Evolutionary conservation across 2,329 filamentous ascomycete species (phyloP).

Genomic region (Verticillium dahliae): DNA sequence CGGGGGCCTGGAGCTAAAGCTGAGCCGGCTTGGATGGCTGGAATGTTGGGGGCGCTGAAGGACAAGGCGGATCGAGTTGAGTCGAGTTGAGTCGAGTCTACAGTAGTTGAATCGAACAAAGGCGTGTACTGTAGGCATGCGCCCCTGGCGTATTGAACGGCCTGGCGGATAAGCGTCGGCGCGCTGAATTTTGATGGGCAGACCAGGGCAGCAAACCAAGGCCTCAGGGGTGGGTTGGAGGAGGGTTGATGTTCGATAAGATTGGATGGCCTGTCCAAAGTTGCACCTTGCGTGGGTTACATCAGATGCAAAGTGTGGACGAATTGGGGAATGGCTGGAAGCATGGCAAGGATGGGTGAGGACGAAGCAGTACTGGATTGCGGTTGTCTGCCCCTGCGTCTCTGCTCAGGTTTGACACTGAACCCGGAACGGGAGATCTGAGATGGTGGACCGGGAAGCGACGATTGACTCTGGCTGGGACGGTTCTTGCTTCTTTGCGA

Average conservation of each 20-base stretch:
- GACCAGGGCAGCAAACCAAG: background rate
- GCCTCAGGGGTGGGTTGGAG: background rate
- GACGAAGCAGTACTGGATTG: background rate
- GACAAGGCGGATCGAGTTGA: background rate
- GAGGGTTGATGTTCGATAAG: background rate
- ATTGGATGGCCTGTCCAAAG: conserved; percentile 1
- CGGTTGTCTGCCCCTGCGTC: background rate
- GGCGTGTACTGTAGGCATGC: background rate
- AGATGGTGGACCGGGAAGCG: background rate
- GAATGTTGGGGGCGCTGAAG: background rate
- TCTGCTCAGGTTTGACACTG: background rate
- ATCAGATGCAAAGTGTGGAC: conserved; percentile 1
- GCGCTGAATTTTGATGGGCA: background rate
- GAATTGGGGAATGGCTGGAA: background rate
- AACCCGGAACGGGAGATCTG: background rate
- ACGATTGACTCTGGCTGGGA: background rate
- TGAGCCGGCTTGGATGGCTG: background rate
- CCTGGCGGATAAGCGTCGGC: background rate
- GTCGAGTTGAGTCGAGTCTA: background rate
- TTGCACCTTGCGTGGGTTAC: background rate
- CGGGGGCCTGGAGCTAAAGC: background rate
- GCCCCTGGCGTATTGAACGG: background rate
- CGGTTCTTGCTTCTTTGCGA: background rate
- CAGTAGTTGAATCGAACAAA: background rate
- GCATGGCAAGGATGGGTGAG: background rate